phyloP scores from a whole-genome alignment of 2,329 filamentous ascomycete genomes.

The Cucurbitaria berberidis region DNA sequence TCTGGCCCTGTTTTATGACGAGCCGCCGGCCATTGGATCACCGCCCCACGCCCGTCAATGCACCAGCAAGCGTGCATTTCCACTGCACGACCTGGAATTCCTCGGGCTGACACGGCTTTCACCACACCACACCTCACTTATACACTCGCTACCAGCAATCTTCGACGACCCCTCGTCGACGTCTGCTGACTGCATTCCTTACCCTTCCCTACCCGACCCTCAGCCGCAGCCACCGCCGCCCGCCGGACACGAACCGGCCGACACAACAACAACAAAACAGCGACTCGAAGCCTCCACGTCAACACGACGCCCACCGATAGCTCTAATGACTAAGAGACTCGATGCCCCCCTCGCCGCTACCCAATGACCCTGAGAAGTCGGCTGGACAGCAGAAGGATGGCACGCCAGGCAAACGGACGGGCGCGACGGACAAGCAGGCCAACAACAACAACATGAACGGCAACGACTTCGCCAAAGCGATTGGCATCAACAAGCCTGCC shows the following conservation, averaged over 20 bases:
- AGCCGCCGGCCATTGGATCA: slow-evolving; percentile 10
- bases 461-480: slow-evolving; percentile 49
- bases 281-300: slow-evolving; percentile 4
- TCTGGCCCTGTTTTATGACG: slow-evolving; percentile 4
- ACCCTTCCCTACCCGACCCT: too few relatives aligned
- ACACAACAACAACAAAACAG: slow-evolving; percentile 6
- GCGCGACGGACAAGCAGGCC: slow-evolving; percentile 31
- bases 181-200: slow-evolving; percentile 1
- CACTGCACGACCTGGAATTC: slow-evolving; percentile 2
- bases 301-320: slow-evolving; percentile 18
- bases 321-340: slow-evolving; percentile 29
- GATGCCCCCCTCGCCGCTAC: slow-evolving; percentile 33
- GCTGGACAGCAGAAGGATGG: slow-evolving; percentile 36
- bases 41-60: slow-evolving; percentile 8
- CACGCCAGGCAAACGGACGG: slow-evolving; percentile 37
- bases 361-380: slow-evolving; percentile 26
- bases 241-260: slow-evolving; percentile 3
- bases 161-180: not conserved
- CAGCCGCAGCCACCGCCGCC: not conserved
- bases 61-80: slow-evolving; percentile 4
- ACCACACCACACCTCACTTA: slow-evolving; percentile 6
- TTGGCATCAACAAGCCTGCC: slow-evolving; percentile 50
- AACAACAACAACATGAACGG: slow-evolving; percentile 39
- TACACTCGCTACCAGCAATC: slow-evolving; percentile 13
- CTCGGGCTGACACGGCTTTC: slow-evolving; percentile 9